Base-by-base conservation (phyloP, 106 monocot species). In the Chionographis japonica region DNA sequence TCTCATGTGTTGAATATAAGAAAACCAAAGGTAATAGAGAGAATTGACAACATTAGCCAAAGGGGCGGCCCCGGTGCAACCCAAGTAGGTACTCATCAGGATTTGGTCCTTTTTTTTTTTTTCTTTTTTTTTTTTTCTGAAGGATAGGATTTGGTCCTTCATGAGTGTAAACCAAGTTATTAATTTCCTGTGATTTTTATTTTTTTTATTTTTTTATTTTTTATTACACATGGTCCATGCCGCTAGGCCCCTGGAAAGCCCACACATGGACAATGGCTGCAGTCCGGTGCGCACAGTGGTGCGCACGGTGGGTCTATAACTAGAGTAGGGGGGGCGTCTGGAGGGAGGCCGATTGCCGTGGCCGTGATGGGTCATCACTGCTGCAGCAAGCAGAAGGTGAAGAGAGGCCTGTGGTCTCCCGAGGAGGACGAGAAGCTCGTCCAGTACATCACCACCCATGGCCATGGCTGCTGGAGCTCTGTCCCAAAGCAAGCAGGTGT, bases 351-450 rank as follows among this genome's bases (percentile, higher is more conserved):
- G 40, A 58, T 14, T 36, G 10, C 65, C 27, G 56, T 66, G 12
- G 46, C 9, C 37, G 41, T 50, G 69, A 89, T 89, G 89, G 89
- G 89, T 74, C 89, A 89, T 65, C 89, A 85, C 58, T 89, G 89
- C 77, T 89, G 89, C 76, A 85, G 79, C 68, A 89, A 85, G 79
- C 85, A 89, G 77, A 89, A 89, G 78, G 84, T 88, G 49, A 84
- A 84, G 75, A 77, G 88, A 66, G 88, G 88, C 14, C 69, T 88
- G 8, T 88, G 88, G 88, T 88, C 88, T 71, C 88, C 88, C 55
- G 84, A 84, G 68, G 84, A 84, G 54, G 84, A 84, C 59, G 75
- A 79, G 57, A 84, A 68, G 81, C 77, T 83, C 50, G 60, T 72
- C 70, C 80, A 71, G 43, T 81, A 75, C 77, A 84, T 88, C 75